A percentile compares a stretch with the other conserved stretches of the same genome.
These are phyloP conservation scores for Cordyceps fumosorosea DNA, from an alignment of 2,329 filamentous ascomycete species.

Conservation along the genomic window DNA sequence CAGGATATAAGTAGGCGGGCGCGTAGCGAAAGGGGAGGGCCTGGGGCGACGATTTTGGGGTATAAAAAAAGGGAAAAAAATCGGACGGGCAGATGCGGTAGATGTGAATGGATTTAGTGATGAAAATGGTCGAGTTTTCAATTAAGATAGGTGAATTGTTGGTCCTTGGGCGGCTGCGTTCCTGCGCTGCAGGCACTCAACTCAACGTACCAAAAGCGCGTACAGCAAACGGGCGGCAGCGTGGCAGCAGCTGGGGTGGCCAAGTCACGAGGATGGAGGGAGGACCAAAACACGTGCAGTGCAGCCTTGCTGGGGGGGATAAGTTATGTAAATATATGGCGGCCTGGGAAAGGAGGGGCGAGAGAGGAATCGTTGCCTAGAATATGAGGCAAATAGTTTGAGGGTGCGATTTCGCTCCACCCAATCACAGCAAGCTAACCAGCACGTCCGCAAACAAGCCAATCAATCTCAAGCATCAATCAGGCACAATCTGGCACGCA, in stretches of 20 bases:
- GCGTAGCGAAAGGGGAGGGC: slow-evolving; percentile 14
- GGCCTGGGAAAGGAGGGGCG: background rate
- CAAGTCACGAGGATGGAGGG: slow-evolving; percentile 33
- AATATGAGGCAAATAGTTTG: background rate
- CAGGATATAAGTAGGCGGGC: slow-evolving; percentile 26
- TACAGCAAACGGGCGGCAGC: slow-evolving; percentile 1
- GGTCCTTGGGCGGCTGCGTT: background rate
- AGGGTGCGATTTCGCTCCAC: background rate
- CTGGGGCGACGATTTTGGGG: slow-evolving; percentile 8
- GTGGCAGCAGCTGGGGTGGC: slow-evolving; percentile 12
- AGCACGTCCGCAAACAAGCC: background rate
- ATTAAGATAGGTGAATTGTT: slow-evolving; percentile 16
- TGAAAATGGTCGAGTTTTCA: background rate
- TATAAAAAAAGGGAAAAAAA: slow-evolving; percentile 2
- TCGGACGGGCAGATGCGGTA: background rate
- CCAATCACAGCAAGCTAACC: background rate
- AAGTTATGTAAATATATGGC: slow-evolving; percentile 25
- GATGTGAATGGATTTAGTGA: background rate
- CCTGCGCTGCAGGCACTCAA: background rate
- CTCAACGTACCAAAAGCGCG: slow-evolving; percentile 1
- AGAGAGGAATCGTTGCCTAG: background rate
- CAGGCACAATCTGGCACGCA: background rate
- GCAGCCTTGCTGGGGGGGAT: slow-evolving; percentile 29
- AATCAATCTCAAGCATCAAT: background rate
- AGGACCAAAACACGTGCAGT: slow-evolving; percentile 34